Conservation (phyloP, 1,284 basidiomycete species). For the Ceratobasidium papillatum region DNA sequence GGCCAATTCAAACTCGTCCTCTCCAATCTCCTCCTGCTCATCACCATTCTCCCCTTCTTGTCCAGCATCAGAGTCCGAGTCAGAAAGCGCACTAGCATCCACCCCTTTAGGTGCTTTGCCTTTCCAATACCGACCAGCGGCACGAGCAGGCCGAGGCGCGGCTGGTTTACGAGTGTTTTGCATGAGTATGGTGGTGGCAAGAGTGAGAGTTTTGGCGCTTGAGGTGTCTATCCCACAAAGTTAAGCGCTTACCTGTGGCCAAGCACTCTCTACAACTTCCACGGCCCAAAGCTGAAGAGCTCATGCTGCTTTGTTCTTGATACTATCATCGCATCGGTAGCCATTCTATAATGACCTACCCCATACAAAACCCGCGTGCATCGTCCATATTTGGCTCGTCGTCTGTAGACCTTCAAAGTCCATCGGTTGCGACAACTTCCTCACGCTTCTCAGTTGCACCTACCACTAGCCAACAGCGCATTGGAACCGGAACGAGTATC, state of each 20-base stretch:
- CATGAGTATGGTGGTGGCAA: constrained; percentile 11
- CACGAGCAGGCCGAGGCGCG: constrained; percentile 67
- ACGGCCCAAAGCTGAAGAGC: background rate
- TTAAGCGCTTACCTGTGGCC: background rate
- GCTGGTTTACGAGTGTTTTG: constrained; percentile 63
- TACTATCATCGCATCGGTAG: background rate
- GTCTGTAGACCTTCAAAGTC: constrained; percentile 23
- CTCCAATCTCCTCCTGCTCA: constrained; percentile 54
- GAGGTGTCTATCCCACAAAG: background rate
- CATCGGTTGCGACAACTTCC: constrained; percentile 33
- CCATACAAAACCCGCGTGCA: constrained; percentile 30
- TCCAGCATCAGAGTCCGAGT: constrained; percentile 65
- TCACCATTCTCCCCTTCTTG: constrained; percentile 53
- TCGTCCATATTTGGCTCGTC: constrained; percentile 28
- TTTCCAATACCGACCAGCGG: constrained; percentile 83
- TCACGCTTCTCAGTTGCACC: constrained; percentile 42
- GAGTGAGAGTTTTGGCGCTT: background rate
- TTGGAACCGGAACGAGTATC: constrained; percentile 54
- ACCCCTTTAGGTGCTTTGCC: constrained; percentile 83
- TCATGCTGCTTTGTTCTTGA: background rate
- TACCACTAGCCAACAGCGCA: constrained; percentile 29
- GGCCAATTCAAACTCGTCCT: constrained; percentile 65
- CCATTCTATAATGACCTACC: constrained; percentile 15
- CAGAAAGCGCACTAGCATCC: constrained; percentile 53
- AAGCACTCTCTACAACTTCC: background rate